These are phyloP conservation scores for Nissolia schottii DNA, from an alignment of 306 rosid genomes.

Conservation along the genomic window DNA sequence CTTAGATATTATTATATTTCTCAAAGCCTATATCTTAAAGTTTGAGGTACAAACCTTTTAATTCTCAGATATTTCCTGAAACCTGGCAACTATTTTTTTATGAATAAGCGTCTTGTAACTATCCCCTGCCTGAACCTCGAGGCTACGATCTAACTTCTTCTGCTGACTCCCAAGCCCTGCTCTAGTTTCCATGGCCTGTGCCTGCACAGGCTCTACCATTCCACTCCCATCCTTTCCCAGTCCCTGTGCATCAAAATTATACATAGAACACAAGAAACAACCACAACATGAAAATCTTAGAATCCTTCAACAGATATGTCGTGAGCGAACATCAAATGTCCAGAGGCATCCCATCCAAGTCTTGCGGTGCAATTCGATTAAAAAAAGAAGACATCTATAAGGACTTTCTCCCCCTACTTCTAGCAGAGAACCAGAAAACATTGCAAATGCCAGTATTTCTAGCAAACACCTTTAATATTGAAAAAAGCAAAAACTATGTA, in stretches of 20 bases:
- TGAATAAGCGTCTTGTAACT: slow-evolving; percentile 90
- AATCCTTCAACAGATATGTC: slow-evolving; percentile 13
- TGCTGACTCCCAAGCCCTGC: slow-evolving; percentile 98
- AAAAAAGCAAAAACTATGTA: slow-evolving; percentile 5
- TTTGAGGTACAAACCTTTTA: slow-evolving; percentile 16
- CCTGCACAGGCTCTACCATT: slow-evolving; percentile 90
- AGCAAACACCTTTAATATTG: slow-evolving; percentile 18
- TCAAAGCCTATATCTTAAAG: slow-evolving; percentile 20
- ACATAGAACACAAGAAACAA: slow-evolving; percentile 32
- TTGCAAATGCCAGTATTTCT: slow-evolving; percentile 19
- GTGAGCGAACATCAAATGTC: slow-evolving; percentile 24
- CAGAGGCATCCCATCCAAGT: slow-evolving; percentile 28
- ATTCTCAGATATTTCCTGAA: slow-evolving; percentile 72
- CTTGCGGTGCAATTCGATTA: slow-evolving; percentile 8
- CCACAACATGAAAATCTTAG: slow-evolving; percentile 36
- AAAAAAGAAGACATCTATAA: neutral
- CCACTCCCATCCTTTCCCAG: slow-evolving; percentile 98
- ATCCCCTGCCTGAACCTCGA: slow-evolving; percentile 88
- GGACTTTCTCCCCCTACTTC: neutral
- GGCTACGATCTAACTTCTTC: slow-evolving; percentile 82
- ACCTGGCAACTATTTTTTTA: slow-evolving; percentile 93
- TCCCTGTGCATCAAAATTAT: slow-evolving; percentile 62
- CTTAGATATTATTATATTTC: slow-evolving; percentile 14
- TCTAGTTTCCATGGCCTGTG: slow-evolving; percentile 70
- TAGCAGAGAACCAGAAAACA: neutral